These are phyloP conservation scores for Syzygium grande DNA, from an alignment of 345 rosid genomes.

Conservation along the genomic window DNA sequence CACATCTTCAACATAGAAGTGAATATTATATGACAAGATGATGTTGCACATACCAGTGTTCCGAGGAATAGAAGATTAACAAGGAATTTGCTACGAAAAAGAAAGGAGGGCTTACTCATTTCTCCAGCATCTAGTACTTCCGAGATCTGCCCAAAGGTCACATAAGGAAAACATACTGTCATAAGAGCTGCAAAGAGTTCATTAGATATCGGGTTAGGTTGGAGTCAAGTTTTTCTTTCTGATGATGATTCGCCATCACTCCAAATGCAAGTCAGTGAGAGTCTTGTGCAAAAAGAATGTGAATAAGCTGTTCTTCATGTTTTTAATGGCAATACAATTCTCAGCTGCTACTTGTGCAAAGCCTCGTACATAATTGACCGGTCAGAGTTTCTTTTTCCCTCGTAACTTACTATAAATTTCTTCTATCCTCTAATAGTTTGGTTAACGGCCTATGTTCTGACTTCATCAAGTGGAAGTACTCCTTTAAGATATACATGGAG, in stretches of 20 bases:
- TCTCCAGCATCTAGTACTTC: slow-evolving; percentile 45
- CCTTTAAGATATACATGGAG: neutral
- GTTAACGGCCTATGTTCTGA: neutral
- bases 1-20: neutral
- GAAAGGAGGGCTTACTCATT: slow-evolving; percentile 17
- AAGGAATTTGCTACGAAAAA: neutral
- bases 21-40: neutral
- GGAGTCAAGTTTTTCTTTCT: neutral
- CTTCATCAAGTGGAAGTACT: neutral
- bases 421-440: neutral
- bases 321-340: neutral
- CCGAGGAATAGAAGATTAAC: neutral
- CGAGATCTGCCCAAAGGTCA: slow-evolving; percentile 43
- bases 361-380: neutral
- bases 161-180: slow-evolving; percentile 29
- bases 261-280: neutral
- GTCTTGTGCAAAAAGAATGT: neutral
- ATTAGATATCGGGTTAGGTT: neutral
- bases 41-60: neutral
- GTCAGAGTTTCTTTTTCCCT: neutral
- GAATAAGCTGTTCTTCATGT: neutral
- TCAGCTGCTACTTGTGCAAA: neutral
- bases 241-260: neutral
- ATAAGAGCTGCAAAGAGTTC: slow-evolving; percentile 18
- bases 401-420: neutral